These are phyloP conservation scores for Inga leiocalycina DNA, from an alignment of 306 rosid species.

Conservation along the genomic window DNA sequence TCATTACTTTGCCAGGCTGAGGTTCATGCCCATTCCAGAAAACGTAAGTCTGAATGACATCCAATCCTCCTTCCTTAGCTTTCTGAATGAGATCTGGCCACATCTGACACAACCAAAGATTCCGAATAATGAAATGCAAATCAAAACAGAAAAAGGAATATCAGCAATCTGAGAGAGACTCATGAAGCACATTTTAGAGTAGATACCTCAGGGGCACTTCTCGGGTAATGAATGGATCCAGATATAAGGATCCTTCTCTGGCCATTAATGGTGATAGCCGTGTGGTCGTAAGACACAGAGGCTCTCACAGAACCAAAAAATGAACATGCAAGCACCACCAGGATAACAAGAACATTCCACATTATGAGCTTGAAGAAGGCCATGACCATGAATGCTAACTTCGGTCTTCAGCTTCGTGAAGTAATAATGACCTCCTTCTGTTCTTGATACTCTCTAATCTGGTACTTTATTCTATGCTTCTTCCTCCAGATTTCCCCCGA, in stretches of 20 bases:
- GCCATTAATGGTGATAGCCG: slow-evolving; percentile 87
- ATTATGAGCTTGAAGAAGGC: slow-evolving; percentile 57
- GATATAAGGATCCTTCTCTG: slow-evolving; percentile 86
- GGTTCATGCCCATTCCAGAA: slow-evolving; percentile 99
- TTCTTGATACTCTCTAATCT: slow-evolving; percentile 28
- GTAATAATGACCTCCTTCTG: slow-evolving; percentile 43
- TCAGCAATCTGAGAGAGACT: neutral
- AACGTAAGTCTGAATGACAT: slow-evolving; percentile 94
- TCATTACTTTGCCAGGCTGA: slow-evolving; percentile 81
- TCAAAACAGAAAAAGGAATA: slow-evolving; percentile 5
- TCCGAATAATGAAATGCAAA: neutral
- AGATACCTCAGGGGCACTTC: slow-evolving; percentile 94
- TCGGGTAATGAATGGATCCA: slow-evolving; percentile 98
- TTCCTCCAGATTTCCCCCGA: neutral
- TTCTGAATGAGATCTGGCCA: slow-evolving; percentile 99
- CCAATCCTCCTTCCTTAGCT: slow-evolving; percentile 98
- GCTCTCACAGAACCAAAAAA: slow-evolving; percentile 54
- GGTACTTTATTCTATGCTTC: slow-evolving; percentile 70
- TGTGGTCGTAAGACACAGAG: slow-evolving; percentile 84
- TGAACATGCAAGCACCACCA: slow-evolving; percentile 43
- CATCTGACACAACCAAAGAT: slow-evolving; percentile 62
- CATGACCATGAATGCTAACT: slow-evolving; percentile 42
- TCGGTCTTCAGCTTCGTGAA: slow-evolving; percentile 38
- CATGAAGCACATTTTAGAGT: slow-evolving; percentile 51
- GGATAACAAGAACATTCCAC: slow-evolving; percentile 57